phyloP scores from a whole-genome alignment of 1,139 yeast genomes.

The Meyerozyma guilliermondii region DNA sequence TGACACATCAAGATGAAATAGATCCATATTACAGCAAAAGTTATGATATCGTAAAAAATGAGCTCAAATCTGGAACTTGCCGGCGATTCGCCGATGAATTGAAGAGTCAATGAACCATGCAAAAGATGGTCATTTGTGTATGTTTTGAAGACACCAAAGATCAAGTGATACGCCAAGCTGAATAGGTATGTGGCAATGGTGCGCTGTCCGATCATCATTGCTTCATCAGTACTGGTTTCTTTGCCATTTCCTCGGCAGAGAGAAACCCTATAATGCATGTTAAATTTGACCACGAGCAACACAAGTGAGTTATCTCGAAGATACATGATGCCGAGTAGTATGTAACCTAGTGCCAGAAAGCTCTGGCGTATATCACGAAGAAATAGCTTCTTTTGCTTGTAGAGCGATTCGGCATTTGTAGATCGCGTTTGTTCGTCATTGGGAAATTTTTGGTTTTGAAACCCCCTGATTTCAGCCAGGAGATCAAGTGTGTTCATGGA shows the following conservation, averaged over 20 bases:
- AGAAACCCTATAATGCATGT: constrained; percentile 26
- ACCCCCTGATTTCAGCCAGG: constrained; percentile 23
- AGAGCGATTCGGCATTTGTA: constrained; percentile 32
- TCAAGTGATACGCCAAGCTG: constrained; percentile 23
- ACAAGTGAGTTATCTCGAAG: constrained; percentile 33
- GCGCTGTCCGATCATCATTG: constrained; percentile 16
- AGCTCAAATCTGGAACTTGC: constrained; percentile 25
- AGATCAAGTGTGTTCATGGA: constrained; percentile 6
- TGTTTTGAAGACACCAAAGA: constrained; percentile 22
- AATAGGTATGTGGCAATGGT: constrained; percentile 21
- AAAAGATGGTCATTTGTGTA: constrained; percentile 16
- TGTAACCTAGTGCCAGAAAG: constrained; percentile 23
- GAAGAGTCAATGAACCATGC: constrained; percentile 34
- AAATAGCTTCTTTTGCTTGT: constrained; percentile 37
- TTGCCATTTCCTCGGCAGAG: constrained; percentile 10
- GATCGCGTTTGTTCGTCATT: constrained; percentile 31
- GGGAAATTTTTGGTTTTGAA: constrained; percentile 29
- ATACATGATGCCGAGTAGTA: constrained; percentile 28
- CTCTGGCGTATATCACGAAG: constrained; percentile 29
- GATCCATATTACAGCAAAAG: constrained; percentile 25
- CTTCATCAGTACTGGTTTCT: constrained; percentile 24
- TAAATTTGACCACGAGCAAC: constrained; percentile 21
- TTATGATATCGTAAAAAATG: constrained; percentile 22
- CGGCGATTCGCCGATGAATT: constrained; percentile 38
- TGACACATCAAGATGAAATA: constrained; percentile 30